Evolutionary conservation across 805 yeast species (phyloP), one percentile per base, ranked within the genome.

Genomic region (Candida peoriensis): DNA sequence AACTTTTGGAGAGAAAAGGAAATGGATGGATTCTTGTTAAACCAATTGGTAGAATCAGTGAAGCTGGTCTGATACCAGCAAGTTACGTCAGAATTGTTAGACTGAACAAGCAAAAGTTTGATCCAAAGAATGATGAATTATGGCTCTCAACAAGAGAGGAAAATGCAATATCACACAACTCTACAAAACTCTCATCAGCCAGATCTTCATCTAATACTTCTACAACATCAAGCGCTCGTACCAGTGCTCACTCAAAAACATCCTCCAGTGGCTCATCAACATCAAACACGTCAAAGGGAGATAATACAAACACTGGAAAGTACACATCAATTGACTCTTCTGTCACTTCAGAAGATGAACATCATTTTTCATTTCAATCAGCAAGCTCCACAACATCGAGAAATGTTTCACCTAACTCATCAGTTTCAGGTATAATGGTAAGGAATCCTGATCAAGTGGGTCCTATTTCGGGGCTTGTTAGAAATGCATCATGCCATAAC

Each of bases 21-120:
- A 66, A 69, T 44, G 81, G 79, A 2, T 74, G 79, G 78, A 52
- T 75, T 3, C 50, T 73, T 28, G 81, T 73, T 8, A 74, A 74
- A 49, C 68, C 73, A n/a, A 64, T 76, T 22, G 73, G 71, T 27
- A 60, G 66, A 38, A 38, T 72, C 20, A 52, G 60, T 5, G 53
- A 50, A 4, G 68, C 72, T 1, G 81, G 81, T 1, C 54, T 75
- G 37, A 64, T 76, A 2, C 81, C 81, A 1, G 68, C 74, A 3
- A 58, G 64, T 23, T 70, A 68, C 45, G 71, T 66, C 16, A 69
- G 63, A 32, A 68, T 69, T 18, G 72, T 70, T n/a, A 59, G 62
- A 17, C 40, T 52, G 20, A 57, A 61, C 37, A 71, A 70, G n/a
- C 39, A 37, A 14, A 34, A 25, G 3, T 5, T 19, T 10, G 29